Percentiles rank a stretch among this genome's conserved stretches.
phyloP scores from a whole-genome alignment of 345 rosid species.

The Iberis pinnata region DNA sequence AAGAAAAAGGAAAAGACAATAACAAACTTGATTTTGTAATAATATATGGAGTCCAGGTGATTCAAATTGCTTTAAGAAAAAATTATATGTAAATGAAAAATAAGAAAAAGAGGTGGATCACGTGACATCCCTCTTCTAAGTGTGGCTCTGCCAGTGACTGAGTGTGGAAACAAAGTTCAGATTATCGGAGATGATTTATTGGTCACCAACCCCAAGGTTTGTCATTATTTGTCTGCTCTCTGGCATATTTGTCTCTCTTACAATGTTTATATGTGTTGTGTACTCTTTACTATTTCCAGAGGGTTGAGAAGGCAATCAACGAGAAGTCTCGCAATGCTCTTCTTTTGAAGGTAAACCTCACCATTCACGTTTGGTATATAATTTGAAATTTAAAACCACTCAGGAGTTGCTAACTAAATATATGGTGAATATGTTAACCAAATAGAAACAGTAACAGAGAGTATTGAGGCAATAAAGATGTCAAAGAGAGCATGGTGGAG shows the following conservation, averaged over 20 bases:
- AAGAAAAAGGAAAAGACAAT: too few relatives aligned
- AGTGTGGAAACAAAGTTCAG: constrained; percentile 71
- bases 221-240: background rate
- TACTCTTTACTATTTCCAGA: constrained; percentile 38
- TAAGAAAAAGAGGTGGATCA: too few relatives aligned
- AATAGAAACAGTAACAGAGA: constrained; percentile 95
- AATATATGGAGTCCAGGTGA: too few relatives aligned
- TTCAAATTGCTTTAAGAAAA: too few relatives aligned
- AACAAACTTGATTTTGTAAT: too few relatives aligned
- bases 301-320: constrained; percentile 80
- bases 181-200: constrained; percentile 96
- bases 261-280: background rate
- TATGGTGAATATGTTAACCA: constrained; percentile 67
- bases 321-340: constrained; percentile 94
- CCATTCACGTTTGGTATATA: background rate
- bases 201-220: constrained; percentile 93
- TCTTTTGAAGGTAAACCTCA: constrained; percentile 62
- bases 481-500: constrained; percentile 99
- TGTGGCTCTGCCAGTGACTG: too few relatives aligned
- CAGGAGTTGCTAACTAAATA: background rate
- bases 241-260: too few relatives aligned
- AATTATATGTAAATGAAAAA: too few relatives aligned
- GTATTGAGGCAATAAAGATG: constrained; percentile 97
- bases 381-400: background rate
- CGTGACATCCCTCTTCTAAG: too few relatives aligned